Conservation (phyloP, 2,329 filamentous ascomycete genomes). For the Monosporascus cannonballus region DNA sequence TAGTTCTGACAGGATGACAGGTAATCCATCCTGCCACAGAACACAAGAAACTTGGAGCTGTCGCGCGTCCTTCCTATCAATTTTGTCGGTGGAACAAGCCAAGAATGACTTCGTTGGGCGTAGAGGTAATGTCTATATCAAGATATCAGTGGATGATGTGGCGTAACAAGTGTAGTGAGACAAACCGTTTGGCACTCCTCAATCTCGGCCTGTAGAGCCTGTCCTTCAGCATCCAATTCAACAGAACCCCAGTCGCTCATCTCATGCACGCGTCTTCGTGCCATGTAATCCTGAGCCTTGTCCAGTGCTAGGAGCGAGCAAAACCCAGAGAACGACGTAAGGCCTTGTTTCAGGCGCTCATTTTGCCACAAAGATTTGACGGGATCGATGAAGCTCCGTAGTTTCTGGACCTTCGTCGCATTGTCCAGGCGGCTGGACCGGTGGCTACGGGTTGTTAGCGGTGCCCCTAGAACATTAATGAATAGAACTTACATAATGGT, state of each 20-base stretch:
- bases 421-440: constrained; percentile 71
- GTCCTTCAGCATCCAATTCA: constrained; percentile 71
- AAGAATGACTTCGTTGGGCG: constrained; percentile 86
- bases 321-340: constrained; percentile 74
- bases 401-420: constrained; percentile 61
- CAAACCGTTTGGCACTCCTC: constrained; percentile 65
- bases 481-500: constrained; percentile 65
- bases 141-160: background rate
- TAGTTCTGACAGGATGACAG: constrained; percentile 76
- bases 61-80: constrained; percentile 61
- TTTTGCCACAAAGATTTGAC: constrained; percentile 77
- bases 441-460: constrained; percentile 48
- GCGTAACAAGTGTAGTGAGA: background rate
- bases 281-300: constrained; percentile 74
- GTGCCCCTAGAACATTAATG: background rate
- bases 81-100: constrained; percentile 85
- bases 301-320: constrained; percentile 74
- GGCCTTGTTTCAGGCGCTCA: constrained; percentile 57
- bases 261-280: constrained; percentile 64
- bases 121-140: constrained; percentile 52
- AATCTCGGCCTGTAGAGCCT: constrained; percentile 71
- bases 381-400: constrained; percentile 75
- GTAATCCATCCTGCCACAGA: constrained; percentile 82
- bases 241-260: constrained; percentile 78
- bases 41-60: constrained; percentile 69